These are phyloP conservation scores for Fraxinus dipetala DNA, from an alignment of 305 asterid species.

Conservation along the genomic window DNA sequence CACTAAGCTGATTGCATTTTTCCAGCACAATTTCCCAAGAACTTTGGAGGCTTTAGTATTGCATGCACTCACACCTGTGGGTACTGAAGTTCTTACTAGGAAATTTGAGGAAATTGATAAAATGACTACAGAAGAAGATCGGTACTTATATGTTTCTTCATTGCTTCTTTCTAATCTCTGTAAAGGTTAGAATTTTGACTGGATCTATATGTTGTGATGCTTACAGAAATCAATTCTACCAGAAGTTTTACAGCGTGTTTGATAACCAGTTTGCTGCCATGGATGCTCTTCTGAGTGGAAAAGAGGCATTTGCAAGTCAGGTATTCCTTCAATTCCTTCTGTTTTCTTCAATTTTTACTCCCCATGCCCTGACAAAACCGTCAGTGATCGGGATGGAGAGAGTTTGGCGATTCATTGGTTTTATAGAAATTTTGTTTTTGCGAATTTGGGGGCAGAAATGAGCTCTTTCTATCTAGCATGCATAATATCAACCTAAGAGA, in stretches of 20 bases:
- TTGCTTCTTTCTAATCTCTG: slow-evolving; percentile 22
- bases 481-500: neutral
- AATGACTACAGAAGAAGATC: slow-evolving; percentile 50
- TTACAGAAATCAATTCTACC: slow-evolving; percentile 70
- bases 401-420: neutral
- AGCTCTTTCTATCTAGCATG: neutral
- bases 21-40: slow-evolving; percentile 83
- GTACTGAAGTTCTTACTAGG: slow-evolving; percentile 78
- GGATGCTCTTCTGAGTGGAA: slow-evolving; percentile 78
- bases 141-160: slow-evolving; percentile 37
- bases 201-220: slow-evolving; percentile 13
- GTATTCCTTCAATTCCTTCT: slow-evolving; percentile 28
- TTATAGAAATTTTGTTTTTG: slow-evolving; percentile 14
- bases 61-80: slow-evolving; percentile 82
- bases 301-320: slow-evolving; percentile 69
- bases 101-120: slow-evolving; percentile 92
- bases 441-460: slow-evolving; percentile 7
- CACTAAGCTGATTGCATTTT: slow-evolving; percentile 29
- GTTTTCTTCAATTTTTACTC: slow-evolving; percentile 9
- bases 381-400: slow-evolving; percentile 13
- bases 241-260: slow-evolving; percentile 67
- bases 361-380: neutral
- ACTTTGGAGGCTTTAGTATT: slow-evolving; percentile 77
- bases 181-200: slow-evolving; percentile 19
- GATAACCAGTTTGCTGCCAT: slow-evolving; percentile 71